These are phyloP conservation scores for Pichia membranifaciens DNA, from an alignment of 805 yeast species.

Conservation along the genomic window DNA sequence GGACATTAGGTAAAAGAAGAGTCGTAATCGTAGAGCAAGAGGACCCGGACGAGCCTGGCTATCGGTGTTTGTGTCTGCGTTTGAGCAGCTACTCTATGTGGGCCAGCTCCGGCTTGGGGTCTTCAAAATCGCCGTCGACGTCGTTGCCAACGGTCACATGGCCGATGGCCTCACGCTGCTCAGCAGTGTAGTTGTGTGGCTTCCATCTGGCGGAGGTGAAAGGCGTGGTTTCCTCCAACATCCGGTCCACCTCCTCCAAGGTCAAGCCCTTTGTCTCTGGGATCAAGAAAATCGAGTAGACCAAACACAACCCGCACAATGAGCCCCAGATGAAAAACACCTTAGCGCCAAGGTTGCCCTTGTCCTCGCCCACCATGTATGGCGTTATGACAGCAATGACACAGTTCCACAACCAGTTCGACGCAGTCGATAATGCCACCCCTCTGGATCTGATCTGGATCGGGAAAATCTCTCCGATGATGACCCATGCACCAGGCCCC, in stretches of 20 bases:
- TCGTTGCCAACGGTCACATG: too few species aligned
- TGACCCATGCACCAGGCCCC: slow-evolving; percentile 79
- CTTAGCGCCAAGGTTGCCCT: slow-evolving; percentile 55
- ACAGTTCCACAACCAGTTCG: slow-evolving; percentile 78
- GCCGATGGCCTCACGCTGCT: too few species aligned
- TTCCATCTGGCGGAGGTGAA: slow-evolving; percentile 31
- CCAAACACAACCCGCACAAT: slow-evolving; percentile 36
- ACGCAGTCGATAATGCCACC: slow-evolving; percentile 63
- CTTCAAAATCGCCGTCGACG: too few species aligned
- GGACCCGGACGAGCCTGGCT: too few species aligned
- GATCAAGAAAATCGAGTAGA: slow-evolving; percentile 68
- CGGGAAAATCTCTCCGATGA: slow-evolving; percentile 57
- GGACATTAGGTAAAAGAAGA: not conserved
- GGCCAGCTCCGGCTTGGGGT: too few species aligned
- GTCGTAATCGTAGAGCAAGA: too few species aligned
- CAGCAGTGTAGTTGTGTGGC: too few species aligned
- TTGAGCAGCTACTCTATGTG: too few species aligned
- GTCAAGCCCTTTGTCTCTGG: slow-evolving; percentile 78
- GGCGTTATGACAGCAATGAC: slow-evolving; percentile 74
- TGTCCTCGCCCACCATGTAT: slow-evolving; percentile 59
- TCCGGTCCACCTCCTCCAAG: slow-evolving; percentile 69
- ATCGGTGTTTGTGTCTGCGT: too few species aligned
- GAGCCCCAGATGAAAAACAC: slow-evolving; percentile 74
- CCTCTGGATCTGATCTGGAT: slow-evolving; percentile 71
- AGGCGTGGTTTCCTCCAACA: slow-evolving; percentile 32